phyloP scores from a whole-genome alignment of 2,329 filamentous ascomycete genomes.

The Fusarium haematococcum region DNA sequence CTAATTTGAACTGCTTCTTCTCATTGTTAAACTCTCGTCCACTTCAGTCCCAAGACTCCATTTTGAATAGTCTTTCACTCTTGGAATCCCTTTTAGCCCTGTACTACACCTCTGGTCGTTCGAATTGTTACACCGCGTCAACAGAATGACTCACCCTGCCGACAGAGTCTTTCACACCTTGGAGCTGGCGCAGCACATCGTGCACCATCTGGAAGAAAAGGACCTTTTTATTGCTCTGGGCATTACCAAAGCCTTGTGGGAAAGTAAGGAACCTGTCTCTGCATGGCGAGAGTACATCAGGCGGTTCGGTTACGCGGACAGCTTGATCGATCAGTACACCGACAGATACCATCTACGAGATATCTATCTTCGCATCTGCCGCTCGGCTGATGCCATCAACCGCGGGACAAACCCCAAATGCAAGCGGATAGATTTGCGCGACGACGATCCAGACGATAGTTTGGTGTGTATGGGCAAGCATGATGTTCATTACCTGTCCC shows the following conservation, averaged over 20 bases:
- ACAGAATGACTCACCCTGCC: slow-evolving; percentile 4
- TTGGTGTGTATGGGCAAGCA: neutral
- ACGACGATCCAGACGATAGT: neutral
- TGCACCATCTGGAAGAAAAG: slow-evolving; percentile 12
- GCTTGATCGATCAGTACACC: neutral
- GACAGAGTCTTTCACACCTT: slow-evolving; percentile 24
- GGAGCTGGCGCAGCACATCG: slow-evolving; percentile 23
- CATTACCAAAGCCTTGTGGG: slow-evolving; percentile 13
- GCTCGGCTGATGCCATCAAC: slow-evolving; percentile 3
- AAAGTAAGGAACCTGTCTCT: slow-evolving; percentile 1
- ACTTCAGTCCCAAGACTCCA: neutral
- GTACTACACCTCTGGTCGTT: neutral
- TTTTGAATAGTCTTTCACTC: neutral
- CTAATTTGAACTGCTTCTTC: neutral
- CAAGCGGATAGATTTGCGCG: neutral
- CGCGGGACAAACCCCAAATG: neutral
- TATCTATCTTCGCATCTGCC: slow-evolving; percentile 9
- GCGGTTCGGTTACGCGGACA: slow-evolving; percentile 7
- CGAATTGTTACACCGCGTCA: neutral
- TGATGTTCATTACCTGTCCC: slow-evolving; percentile 3
- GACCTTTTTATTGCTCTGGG: slow-evolving; percentile 6
- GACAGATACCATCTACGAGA: neutral
- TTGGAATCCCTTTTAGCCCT: neutral
- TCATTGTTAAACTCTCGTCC: neutral
- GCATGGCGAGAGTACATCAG: slow-evolving; percentile 9